Conservation (phyloP, 176 grass and related monocot genomes). For the Carex kokanica region DNA sequence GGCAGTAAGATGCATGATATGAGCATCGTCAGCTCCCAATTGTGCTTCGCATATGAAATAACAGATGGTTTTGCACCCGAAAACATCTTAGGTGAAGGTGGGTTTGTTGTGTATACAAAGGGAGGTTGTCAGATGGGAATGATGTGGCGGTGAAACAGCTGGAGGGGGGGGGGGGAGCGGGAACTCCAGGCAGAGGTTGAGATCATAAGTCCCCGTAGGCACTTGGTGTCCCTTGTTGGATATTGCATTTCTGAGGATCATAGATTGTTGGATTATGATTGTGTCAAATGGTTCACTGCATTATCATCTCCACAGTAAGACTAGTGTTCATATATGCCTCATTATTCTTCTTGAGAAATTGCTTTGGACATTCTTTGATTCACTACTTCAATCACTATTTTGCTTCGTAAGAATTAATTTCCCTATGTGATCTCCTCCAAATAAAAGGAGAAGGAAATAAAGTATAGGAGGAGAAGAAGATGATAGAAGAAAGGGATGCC, state of each 20-base stretch:
- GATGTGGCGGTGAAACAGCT: conserved; percentile 89
- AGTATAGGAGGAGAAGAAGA: too few species aligned
- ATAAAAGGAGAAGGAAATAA: too few species aligned
- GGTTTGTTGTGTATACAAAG: conserved; percentile 90
- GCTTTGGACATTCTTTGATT: background rate
- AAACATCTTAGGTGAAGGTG: conserved; percentile 77
- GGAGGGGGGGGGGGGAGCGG: conserved; percentile 72
- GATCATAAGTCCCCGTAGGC: conserved; percentile 87
- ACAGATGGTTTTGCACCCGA: conserved; percentile 64
- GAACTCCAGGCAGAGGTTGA: conserved; percentile 95
- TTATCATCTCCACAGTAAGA: conserved; percentile 87
- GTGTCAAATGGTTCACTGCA: conserved; percentile 76
- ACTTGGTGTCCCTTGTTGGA: conserved; percentile 82
- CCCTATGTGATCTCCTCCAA: too few species aligned
- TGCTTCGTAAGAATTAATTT: too few species aligned
- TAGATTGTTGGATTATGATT: conserved; percentile 72
- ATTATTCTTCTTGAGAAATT: background rate
- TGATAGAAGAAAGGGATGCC: too few species aligned
- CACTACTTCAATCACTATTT: background rate
- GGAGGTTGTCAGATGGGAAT: conserved; percentile 54
- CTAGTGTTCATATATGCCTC: background rate
- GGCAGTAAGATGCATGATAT: conserved; percentile 28
- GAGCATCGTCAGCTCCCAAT: conserved; percentile 53
- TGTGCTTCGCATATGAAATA: conserved; percentile 63
- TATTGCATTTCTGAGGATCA: conserved; percentile 82